Conservation (phyloP, 1,284 basidiomycete species). For the Peniophora sp. region DNA sequence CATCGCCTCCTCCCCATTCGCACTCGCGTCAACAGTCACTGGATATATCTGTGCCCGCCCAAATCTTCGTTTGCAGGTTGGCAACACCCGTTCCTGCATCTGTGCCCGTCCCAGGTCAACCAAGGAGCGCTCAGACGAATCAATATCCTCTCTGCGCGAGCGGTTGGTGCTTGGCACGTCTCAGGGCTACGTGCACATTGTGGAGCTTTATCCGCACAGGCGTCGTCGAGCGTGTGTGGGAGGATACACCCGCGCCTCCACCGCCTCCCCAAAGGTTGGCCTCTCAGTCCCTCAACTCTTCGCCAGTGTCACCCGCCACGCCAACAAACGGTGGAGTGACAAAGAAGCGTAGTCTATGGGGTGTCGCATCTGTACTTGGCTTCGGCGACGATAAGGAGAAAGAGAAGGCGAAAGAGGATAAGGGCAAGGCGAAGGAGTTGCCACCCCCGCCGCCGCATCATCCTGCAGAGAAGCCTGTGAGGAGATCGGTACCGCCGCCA, state of each 20-base stretch:
- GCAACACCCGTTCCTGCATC: neutral
- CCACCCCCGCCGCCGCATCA: constrained; percentile 9
- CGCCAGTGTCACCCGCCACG: constrained; percentile 9
- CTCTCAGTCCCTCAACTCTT: constrained; percentile 11
- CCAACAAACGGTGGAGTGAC: constrained; percentile 24
- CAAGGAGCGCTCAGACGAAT: constrained; percentile 5
- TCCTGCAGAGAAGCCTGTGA: neutral
- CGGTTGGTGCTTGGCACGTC: constrained; percentile 71
- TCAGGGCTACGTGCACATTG: constrained; percentile 83
- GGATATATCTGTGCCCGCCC: neutral
- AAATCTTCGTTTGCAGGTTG: neutral
- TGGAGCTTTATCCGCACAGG: constrained; percentile 85
- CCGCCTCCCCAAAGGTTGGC: constrained; percentile 12
- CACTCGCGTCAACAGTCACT: constrained; percentile 14
- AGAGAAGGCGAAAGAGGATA: constrained; percentile 4
- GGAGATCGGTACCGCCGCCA: neutral
- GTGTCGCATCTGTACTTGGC: constrained; percentile 14
- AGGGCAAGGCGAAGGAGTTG: neutral
- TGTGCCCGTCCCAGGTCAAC: neutral
- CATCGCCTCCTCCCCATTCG: constrained; percentile 16
- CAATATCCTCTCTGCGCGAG: constrained; percentile 67
- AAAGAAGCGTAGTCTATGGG: constrained; percentile 24
- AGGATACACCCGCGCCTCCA: constrained; percentile 55
- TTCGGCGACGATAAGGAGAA: constrained; percentile 10
- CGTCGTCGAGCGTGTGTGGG: constrained; percentile 80